phyloP scores from a whole-genome alignment of 768 basidiomycete species.

The Boletellus ananas region DNA sequence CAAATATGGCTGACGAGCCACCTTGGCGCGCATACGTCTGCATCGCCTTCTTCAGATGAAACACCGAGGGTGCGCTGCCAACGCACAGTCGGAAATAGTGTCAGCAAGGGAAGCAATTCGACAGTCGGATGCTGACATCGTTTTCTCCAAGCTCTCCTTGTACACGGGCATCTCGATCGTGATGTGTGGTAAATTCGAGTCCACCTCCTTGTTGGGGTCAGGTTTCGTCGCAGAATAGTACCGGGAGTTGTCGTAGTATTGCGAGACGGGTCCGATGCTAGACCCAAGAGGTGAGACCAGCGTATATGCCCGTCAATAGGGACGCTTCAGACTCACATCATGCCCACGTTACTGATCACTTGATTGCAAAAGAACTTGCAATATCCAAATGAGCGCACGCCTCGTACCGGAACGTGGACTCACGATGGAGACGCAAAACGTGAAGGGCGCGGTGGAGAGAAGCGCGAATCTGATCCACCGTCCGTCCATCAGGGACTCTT shows the following conservation, averaged over 20 bases:
- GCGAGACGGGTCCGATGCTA: constrained; percentile 79
- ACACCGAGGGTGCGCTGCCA: constrained; percentile 61
- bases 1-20: constrained; percentile 52
- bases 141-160: constrained; percentile 78
- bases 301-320: background rate
- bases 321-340: constrained; percentile 45
- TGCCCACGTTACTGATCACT: constrained; percentile 59
- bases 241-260: constrained; percentile 78
- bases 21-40: constrained; percentile 64
- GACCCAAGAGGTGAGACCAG: constrained; percentile 1
- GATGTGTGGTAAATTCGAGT: constrained; percentile 64
- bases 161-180: constrained; percentile 86
- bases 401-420: constrained; percentile 27
- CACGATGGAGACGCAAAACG: constrained; percentile 74
- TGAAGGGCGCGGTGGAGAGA: constrained; percentile 59
- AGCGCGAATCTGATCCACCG: constrained; percentile 62
- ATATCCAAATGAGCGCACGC: constrained; percentile 1
- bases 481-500: constrained; percentile 68
- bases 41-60: constrained; percentile 60
- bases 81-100: background rate
- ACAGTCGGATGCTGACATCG: constrained; percentile 55
- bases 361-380: constrained; percentile 71
- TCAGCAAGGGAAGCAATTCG: background rate
- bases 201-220: constrained; percentile 57
- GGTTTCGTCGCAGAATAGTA: constrained; percentile 76